Evolutionary conservation across 805 yeast species (phyloP), one percentile per base, ranked within the genome.

Genomic region (Clavispora fructus): DNA sequence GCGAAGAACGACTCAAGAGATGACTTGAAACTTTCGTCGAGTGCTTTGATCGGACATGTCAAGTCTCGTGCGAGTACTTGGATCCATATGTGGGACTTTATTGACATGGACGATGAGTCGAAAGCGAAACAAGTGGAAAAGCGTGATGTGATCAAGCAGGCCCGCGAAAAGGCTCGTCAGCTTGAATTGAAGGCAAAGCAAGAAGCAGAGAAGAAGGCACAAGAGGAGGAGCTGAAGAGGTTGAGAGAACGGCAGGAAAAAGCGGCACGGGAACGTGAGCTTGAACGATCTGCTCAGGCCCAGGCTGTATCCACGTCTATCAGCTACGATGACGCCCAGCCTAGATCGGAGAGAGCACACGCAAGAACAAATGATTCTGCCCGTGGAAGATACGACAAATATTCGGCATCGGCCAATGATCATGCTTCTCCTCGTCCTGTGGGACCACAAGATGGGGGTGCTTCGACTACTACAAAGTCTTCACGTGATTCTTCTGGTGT

Each of bases 21-120:
- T 45, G 98, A 91, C 63, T 74, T 91, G 55, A 85, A 80, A 57
- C 68, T 91, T 31, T 83, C 96, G 1, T 81, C 89, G 0, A 80
- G 74, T 61, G 91, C 94, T 1, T 70, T 86, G 43, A 67, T 78
- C 43, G 91, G 89, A 0, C 82, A 82, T 49, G 63, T 85, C 23
- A 78, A 75, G 46, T 78, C 87, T 0, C 70, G 81, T 39, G 63
- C 77, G 17, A 71, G 68, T 32, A 64, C 66, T 0, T 77, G 85
- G 75, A 65, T 79, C 2, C 74, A 71, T 39, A 52, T 73, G 40
- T 77, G 81, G 75, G 86, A 83, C 16, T 81, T 83, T 52, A 74
- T 78, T 51, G 73, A 73, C 7, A 59, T 80, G 65, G 49, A 66
- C 27, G 79, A 71, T 1, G 77, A 73, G 4, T 77, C 67, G 14